Evolutionary conservation across 2,329 filamentous ascomycete species (phyloP), one percentile per base, ranked within the genome.

Genomic region (Phialophora verrucosa): DNA sequence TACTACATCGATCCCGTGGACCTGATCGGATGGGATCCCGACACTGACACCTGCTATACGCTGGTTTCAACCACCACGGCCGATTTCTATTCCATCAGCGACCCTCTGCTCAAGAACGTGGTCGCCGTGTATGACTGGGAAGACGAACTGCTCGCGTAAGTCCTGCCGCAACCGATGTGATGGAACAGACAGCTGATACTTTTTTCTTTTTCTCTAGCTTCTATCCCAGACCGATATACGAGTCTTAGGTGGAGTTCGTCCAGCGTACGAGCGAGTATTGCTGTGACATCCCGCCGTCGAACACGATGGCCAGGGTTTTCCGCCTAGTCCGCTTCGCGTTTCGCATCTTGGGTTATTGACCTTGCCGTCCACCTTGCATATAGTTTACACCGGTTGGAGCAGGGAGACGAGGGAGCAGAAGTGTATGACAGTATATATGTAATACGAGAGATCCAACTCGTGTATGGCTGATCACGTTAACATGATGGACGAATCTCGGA

Each of bases 51-150:
- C 17, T 49, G 44, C 44, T 49, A 49, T 10, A n/a, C 44, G 29
- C 49, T 61, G 14, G n/a, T 49, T 3, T 3, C 11, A 31, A 50
- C 25, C n/a, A 61, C 35, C 10, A 29, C 14, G 7, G 58, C 17
- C 12, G 25, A 20, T 25, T 38, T n/a, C 42, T 61, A 49, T 29
- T 49, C 47, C 6, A 49, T 61, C 47, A 44, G 58, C 44, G 58
- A 61, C 27, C 58, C 58, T 31, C 20, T 61, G 6, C 31, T 61
- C 6, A 61, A 61, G 42, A 61, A 61, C 17, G 58, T 61, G 20
- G 20, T 61, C 5, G 58, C 42, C 8, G 58, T 49, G 10, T 61
- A 47, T 31, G 42, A 61, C 29, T 61, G 58, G 58, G 42, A 49
- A n/a, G 44, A 49, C n/a, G 25, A 35, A 17, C 8, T 20, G 12